Conservation (phyloP, 768 basidiomycete species). For the Leccinum subgranulosum region DNA sequence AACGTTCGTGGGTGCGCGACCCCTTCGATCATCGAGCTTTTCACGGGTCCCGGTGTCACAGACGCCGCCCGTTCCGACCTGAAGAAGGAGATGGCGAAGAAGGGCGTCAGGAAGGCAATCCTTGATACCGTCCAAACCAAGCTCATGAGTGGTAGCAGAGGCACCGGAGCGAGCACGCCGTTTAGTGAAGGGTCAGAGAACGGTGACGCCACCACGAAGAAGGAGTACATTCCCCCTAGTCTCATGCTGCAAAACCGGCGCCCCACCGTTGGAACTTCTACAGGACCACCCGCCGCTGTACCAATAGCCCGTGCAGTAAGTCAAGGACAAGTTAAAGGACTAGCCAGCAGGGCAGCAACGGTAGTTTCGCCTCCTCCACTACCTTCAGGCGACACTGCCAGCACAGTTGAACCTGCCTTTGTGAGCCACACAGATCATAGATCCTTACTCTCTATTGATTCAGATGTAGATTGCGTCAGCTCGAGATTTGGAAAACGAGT, state of each 20-base stretch:
- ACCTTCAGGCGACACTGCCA: slow-evolving; percentile 38
- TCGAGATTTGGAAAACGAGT: slow-evolving; percentile 83
- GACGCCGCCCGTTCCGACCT: slow-evolving; percentile 89
- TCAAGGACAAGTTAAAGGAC: slow-evolving; percentile 49
- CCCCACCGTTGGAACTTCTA: slow-evolving; percentile 38
- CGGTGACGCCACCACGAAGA: slow-evolving; percentile 30
- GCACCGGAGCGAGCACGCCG: slow-evolving; percentile 40
- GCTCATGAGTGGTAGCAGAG: slow-evolving; percentile 46
- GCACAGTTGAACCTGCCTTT: slow-evolving; percentile 63
- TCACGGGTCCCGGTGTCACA: slow-evolving; percentile 77
- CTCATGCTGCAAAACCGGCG: slow-evolving; percentile 53
- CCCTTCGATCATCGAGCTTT: slow-evolving; percentile 77
- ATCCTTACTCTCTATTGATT: background rate
- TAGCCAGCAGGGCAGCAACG: slow-evolving; percentile 57
- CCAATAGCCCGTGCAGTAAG: slow-evolving; percentile 45
- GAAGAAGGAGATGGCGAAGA: slow-evolving; percentile 87
- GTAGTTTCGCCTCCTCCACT: slow-evolving; percentile 41
- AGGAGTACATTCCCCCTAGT: slow-evolving; percentile 77
- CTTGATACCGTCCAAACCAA: slow-evolving; percentile 75
- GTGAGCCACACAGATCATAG: slow-evolving; percentile 40
- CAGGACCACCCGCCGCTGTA: slow-evolving; percentile 24
- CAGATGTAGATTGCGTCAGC: slow-evolving; percentile 70
- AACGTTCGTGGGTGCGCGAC: slow-evolving; percentile 86
- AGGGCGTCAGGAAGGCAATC: slow-evolving; percentile 83
- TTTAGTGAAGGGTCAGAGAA: slow-evolving; percentile 64